Conservation (phyloP, 257 asterid species). For the Nicotiana tomentosiformis region DNA sequence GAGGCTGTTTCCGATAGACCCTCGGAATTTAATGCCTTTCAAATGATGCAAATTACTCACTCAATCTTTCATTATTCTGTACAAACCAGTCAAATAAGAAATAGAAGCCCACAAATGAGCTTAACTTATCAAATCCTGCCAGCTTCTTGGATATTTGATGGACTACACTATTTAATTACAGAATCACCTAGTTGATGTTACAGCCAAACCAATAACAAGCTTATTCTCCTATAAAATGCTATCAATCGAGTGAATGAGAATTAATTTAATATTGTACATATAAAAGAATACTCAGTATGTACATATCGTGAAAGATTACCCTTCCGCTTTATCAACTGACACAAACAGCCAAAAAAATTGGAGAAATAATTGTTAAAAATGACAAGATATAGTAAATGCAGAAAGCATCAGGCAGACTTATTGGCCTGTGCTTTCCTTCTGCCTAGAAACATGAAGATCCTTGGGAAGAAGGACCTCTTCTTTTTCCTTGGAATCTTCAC, state of each 20-base stretch:
- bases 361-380: slow-evolving; percentile 7
- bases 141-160: not conserved
- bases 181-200: not conserved
- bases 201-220: not conserved
- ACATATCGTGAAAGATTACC: not conserved
- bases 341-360: not conserved
- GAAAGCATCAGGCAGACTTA: slow-evolving; percentile 19
- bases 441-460: slow-evolving; percentile 45
- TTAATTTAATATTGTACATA: slow-evolving; percentile 2
- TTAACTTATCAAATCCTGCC: not conserved
- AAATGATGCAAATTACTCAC: not conserved
- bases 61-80: not conserved
- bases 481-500: slow-evolving; percentile 39
- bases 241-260: not conserved
- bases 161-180: not conserved
- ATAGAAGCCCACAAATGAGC: not conserved
- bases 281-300: slow-evolving; percentile 14
- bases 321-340: not conserved
- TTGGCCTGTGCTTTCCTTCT: slow-evolving; percentile 35
- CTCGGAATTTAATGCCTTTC: not conserved
- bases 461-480: slow-evolving; percentile 57
- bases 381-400: slow-evolving; percentile 4
- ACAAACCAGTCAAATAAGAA: slow-evolving; percentile 2
- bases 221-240: not conserved
- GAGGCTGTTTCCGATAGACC: too few relatives aligned